Evolutionary conservation across 441 rosid genomes (phyloP).

Genomic region (Pelargonium cotyledonis): DNA sequence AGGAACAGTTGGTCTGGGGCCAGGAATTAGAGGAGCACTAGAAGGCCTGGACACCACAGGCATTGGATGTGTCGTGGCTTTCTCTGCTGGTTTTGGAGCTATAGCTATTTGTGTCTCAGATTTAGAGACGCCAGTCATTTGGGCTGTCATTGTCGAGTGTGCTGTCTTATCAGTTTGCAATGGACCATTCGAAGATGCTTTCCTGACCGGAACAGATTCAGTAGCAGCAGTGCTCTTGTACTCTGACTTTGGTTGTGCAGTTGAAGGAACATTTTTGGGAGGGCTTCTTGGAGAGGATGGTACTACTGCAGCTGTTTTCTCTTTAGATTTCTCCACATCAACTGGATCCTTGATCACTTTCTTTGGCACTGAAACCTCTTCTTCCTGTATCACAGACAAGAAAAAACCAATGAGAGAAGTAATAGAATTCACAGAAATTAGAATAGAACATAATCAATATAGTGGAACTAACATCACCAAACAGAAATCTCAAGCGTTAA

Average conservation of each 20-base stretch:
- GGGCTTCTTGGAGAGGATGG: slow-evolving; percentile 42
- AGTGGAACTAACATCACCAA: too few species aligned
- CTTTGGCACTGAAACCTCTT: slow-evolving; percentile 34
- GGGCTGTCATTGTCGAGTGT: slow-evolving; percentile 30
- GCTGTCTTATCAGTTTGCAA: slow-evolving; percentile 40
- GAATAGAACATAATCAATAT: too few species aligned
- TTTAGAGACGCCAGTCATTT: slow-evolving; percentile 28
- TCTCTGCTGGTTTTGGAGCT: slow-evolving; percentile 40
- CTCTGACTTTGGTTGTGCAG: slow-evolving; percentile 41
- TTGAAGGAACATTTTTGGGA: slow-evolving; percentile 25
- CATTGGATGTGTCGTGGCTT: slow-evolving; percentile 32
- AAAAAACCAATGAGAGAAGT: neutral
- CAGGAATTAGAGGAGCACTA: slow-evolving; percentile 79
- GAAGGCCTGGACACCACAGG: slow-evolving; percentile 74
- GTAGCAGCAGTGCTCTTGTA: slow-evolving; percentile 30
- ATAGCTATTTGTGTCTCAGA: slow-evolving; percentile 42
- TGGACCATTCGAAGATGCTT: slow-evolving; percentile 34
- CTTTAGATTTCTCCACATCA: slow-evolving; percentile 57
- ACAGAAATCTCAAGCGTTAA: too few species aligned
- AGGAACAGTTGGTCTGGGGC: slow-evolving; percentile 39
- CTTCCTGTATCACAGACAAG: neutral
- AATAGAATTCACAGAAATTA: too few species aligned
- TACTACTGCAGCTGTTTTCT: slow-evolving; percentile 36
- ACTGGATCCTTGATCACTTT: slow-evolving; percentile 34
- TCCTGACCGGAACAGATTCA: slow-evolving; percentile 34